Conservation (phyloP, 495 filamentous ascomycete genomes). For the Penicillium nucicola region DNA sequence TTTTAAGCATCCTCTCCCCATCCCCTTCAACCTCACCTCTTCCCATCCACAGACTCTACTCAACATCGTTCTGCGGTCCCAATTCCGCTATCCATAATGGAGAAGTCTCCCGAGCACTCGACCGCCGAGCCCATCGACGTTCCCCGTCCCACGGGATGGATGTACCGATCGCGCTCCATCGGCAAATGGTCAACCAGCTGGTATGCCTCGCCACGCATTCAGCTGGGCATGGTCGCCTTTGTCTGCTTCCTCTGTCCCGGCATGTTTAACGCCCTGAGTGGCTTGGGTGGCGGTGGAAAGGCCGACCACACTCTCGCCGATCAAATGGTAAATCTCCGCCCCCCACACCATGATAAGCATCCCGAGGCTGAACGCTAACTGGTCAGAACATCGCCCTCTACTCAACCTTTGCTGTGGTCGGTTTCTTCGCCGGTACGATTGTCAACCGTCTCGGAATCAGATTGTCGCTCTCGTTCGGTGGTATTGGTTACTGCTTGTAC, state of each 20-base stretch:
- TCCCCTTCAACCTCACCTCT: background rate
- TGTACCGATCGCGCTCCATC: constrained; percentile 49
- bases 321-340: constrained; percentile 27
- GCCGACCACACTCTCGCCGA: constrained; percentile 37
- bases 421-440: constrained; percentile 52
- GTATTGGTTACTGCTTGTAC: constrained; percentile 46
- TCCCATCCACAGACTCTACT: background rate
- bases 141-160: constrained; percentile 38
- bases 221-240: constrained; percentile 45
- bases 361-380: background rate
- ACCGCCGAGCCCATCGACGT: constrained; percentile 6
- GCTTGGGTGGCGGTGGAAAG: constrained; percentile 53
- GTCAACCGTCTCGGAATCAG: constrained; percentile 46
- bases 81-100: constrained; percentile 9
- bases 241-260: constrained; percentile 86
- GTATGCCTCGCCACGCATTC: constrained; percentile 70
- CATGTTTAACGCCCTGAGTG: constrained; percentile 68
- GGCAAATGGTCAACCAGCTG: constrained; percentile 50
- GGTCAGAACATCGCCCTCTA: constrained; percentile 58
- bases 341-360: background rate
- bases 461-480: constrained; percentile 40
- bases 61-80: background rate
- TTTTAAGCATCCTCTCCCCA: background rate
- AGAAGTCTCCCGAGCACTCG: constrained; percentile 9
- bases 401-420: constrained; percentile 50